These are phyloP conservation scores for Penicillium italicum DNA, from an alignment of 2,329 filamentous ascomycete genomes.

Conservation along the genomic window DNA sequence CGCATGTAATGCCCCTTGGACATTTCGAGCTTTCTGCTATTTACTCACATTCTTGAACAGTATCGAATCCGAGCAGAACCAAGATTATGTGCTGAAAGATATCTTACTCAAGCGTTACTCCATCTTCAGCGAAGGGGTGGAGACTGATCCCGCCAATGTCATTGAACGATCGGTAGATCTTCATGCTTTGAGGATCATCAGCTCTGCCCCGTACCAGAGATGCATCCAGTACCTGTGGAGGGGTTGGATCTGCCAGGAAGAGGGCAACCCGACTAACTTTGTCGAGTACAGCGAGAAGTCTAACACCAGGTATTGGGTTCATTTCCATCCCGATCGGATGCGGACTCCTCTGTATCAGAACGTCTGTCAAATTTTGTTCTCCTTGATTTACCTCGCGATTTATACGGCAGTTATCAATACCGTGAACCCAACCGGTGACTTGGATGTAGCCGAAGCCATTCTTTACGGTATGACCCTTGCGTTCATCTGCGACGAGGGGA, in stretches of 20 bases:
- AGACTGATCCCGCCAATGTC: constrained; percentile 76
- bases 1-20: constrained; percentile 44
- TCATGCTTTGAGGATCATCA: constrained; percentile 83
- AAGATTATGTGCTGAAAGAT: constrained; percentile 71
- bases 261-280: constrained; percentile 84
- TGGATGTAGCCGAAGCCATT: constrained; percentile 78
- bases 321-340: constrained; percentile 94
- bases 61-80: constrained; percentile 81
- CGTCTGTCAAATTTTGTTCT: constrained; percentile 77
- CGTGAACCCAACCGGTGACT: constrained; percentile 76
- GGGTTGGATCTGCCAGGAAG: constrained; percentile 95
- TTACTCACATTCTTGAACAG: constrained; percentile 40
- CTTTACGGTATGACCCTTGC: constrained; percentile 89
- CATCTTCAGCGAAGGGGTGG: constrained; percentile 66
- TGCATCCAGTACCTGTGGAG: constrained; percentile 91
- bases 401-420: constrained; percentile 94
- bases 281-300: constrained; percentile 81
- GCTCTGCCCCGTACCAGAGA: constrained; percentile 91
- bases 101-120: constrained; percentile 87
- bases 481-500: constrained; percentile 80
- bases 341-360: constrained; percentile 91
- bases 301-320: constrained; percentile 70
- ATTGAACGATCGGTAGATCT: constrained; percentile 92
- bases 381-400: constrained; percentile 74
- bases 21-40: background rate